Evolutionary conservation across 1,284 basidiomycete species (phyloP).

Genomic region (Ceratobasidium sp.): DNA sequence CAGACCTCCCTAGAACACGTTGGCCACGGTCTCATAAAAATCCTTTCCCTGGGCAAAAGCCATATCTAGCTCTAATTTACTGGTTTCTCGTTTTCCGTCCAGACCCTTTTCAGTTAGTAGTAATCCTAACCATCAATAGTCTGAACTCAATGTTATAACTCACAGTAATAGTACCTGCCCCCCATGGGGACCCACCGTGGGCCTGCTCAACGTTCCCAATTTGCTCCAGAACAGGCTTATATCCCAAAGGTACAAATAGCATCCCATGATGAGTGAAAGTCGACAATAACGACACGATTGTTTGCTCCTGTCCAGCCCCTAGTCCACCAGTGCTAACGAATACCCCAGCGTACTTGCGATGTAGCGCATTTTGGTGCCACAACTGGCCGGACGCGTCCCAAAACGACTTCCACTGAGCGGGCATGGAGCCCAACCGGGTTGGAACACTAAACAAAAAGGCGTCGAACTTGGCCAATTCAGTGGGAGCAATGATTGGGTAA

Average conservation of each 20-base stretch:
- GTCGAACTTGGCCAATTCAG: conserved; percentile 76
- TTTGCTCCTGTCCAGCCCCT: conserved; percentile 83
- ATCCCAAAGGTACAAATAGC: conserved; percentile 85
- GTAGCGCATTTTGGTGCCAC: conserved; percentile 80
- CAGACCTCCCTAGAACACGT: neutral
- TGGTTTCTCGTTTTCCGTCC: conserved; percentile 75
- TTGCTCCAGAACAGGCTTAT: conserved; percentile 70
- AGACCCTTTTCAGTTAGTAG: too few relatives aligned
- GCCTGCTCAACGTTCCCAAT: conserved; percentile 73
- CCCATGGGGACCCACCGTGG: conserved; percentile 82
- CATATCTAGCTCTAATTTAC: conserved; percentile 73
- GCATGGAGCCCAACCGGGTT: conserved; percentile 81
- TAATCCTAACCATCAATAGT: conserved; percentile 18
- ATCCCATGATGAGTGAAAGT: conserved; percentile 88
- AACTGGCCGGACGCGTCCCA: conserved; percentile 85
- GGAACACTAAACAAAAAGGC: conserved; percentile 77
- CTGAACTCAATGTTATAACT: conserved; percentile 59
- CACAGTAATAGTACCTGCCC: conserved; percentile 67
- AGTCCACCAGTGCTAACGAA: conserved; percentile 69
- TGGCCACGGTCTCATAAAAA: conserved; percentile 61
- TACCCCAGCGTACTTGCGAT: conserved; percentile 80
- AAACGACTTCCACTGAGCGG: conserved; percentile 80
- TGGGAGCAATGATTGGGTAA: conserved; percentile 80
- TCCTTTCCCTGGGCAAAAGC: conserved; percentile 75
- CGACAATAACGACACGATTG: conserved; percentile 74